Conservation (phyloP, 148 eudicot genomes). For the Pharnaceum exiguum region DNA sequence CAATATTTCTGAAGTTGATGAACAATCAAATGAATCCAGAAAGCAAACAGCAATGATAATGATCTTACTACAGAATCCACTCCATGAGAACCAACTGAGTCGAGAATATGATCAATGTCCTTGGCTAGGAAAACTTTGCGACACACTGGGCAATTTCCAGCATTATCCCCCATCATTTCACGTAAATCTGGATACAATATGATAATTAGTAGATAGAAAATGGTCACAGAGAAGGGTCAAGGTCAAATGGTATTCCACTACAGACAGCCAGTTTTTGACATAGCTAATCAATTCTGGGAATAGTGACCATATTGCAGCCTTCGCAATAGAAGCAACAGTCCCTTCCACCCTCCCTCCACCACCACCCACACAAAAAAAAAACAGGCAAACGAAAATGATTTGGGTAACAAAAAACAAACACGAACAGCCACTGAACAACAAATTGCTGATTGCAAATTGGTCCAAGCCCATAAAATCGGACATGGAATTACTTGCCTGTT, state of each 20-base stretch:
- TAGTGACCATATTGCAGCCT: neutral
- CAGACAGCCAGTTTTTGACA: no score
- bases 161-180: conserved; percentile 35
- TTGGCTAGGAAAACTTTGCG: conserved; percentile 72
- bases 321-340: neutral
- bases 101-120: conserved; percentile 88
- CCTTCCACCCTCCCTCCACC: no score
- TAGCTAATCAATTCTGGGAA: no score
- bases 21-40: neutral
- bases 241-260: neutral
- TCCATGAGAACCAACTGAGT: conserved; percentile 52
- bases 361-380: no score
- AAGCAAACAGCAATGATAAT: neutral
- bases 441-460: neutral
- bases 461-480: neutral
- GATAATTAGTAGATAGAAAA: conserved; percentile 5
- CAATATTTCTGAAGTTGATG: neutral
- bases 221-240: neutral
- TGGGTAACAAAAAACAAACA: neutral
- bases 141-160: conserved; percentile 82
- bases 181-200: conserved; percentile 24
- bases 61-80: conserved; percentile 16
- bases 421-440: neutral
- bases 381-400: no score
- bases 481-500: conserved; percentile 26